Evolutionary conservation across 2,329 filamentous ascomycete species (phyloP).

Genomic region (Orbilia oligospora): DNA sequence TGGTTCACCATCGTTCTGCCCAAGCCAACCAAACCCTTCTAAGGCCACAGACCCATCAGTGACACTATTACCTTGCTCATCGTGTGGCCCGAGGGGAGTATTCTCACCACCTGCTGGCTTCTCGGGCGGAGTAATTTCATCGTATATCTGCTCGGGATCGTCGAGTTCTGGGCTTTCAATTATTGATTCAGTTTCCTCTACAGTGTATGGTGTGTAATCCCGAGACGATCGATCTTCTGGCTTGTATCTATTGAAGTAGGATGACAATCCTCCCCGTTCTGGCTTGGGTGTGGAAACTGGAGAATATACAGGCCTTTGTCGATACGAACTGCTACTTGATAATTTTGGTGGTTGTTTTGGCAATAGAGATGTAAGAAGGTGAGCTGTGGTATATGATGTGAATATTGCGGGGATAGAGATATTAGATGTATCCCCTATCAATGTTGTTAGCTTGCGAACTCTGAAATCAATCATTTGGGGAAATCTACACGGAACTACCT

Average conservation of each 20-base stretch:
- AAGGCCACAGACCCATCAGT: slow-evolving; percentile 56
- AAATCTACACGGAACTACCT: slow-evolving; percentile 59
- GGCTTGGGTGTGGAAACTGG: slow-evolving; percentile 34
- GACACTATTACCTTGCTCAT: slow-evolving; percentile 59
- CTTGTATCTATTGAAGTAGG: slow-evolving; percentile 33
- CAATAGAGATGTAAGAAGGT: slow-evolving; percentile 84
- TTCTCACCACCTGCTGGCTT: slow-evolving; percentile 30
- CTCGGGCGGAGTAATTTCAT: slow-evolving; percentile 2
- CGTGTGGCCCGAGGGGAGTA: slow-evolving; percentile 47
- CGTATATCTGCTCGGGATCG: slow-evolving; percentile 38
- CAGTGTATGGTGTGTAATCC: slow-evolving; percentile 20
- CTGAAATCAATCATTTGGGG: neutral
- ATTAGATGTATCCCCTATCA: slow-evolving; percentile 86
- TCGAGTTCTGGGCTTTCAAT: slow-evolving; percentile 9
- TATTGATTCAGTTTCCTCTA: neutral
- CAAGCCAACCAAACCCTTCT: slow-evolving; percentile 59
- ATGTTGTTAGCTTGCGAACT: slow-evolving; percentile 11
- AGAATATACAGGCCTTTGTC: slow-evolving; percentile 25
- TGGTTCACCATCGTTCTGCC: slow-evolving; percentile 26
- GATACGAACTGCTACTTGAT: slow-evolving; percentile 31
- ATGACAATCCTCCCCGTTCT: slow-evolving; percentile 11
- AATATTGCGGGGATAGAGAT: slow-evolving; percentile 95
- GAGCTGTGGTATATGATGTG: slow-evolving; percentile 93
- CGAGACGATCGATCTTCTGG: slow-evolving; percentile 12
- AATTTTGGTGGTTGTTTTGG: slow-evolving; percentile 62